phyloP scores from a whole-genome alignment of 148 eudicot species.

The Euryodendron excelsum region DNA sequence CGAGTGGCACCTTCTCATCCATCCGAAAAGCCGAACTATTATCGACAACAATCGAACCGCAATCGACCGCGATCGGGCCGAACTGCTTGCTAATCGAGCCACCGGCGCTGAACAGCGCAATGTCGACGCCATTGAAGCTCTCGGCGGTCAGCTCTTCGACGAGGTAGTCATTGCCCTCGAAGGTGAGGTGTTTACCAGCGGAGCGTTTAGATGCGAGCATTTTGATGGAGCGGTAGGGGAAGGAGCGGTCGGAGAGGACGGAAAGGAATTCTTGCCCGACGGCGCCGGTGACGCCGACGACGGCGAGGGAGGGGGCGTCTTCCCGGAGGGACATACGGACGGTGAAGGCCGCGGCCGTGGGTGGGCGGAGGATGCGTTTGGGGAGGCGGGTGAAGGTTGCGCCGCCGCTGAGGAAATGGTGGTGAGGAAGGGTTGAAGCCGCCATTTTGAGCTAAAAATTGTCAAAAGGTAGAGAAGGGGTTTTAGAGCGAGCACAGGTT shows the following conservation, averaged over 20 bases:
- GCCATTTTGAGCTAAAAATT: too few species aligned
- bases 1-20: constrained; percentile 72
- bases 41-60: constrained; percentile 84
- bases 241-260: constrained; percentile 78
- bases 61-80: constrained; percentile 74
- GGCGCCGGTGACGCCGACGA: constrained; percentile 89
- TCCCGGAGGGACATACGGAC: constrained; percentile 54
- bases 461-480: too few species aligned
- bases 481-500: too few species aligned
- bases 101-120: constrained; percentile 89
- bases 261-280: constrained; percentile 96
- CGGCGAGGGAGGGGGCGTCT: constrained; percentile 67
- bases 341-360: constrained; percentile 19
- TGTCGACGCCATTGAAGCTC: constrained; percentile 73
- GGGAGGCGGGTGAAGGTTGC: constrained; percentile 15
- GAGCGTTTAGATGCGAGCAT: constrained; percentile 89
- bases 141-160: constrained; percentile 61
- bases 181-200: constrained; percentile 59
- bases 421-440: constrained; percentile 20
- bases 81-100: constrained; percentile 78
- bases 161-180: constrained; percentile 47
- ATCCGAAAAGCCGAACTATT: constrained; percentile 93
- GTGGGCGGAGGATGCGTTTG: constrained; percentile 11
- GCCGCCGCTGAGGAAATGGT: constrained; percentile 11
- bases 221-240: constrained; percentile 82